Base-by-base conservation (phyloP, 2,329 filamentous ascomycete genomes). In the Colletotrichum limetticola region DNA sequence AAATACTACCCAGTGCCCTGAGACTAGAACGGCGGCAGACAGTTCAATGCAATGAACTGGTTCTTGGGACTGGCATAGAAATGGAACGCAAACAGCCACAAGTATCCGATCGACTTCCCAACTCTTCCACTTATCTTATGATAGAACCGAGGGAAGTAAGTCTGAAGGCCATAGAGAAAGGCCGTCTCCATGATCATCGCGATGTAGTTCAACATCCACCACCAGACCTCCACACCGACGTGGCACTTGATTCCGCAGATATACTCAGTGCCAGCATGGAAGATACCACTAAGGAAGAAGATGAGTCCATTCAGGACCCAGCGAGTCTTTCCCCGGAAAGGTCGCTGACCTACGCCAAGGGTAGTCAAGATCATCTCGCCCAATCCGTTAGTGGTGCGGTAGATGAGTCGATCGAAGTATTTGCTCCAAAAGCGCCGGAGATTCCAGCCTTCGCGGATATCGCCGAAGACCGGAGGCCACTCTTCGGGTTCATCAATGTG, bases 391-490 rank as follows among this genome's bases (percentile, higher is more conserved):
- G 72, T 32, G 3, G 68, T 65, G 1, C 74, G 74, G 62, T 75
- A 75, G n/a, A 74, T 68, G 37, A 76, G 65, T 5, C 71, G 68
- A 28, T 77, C 74, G 46, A 61, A 76, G 52, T 68, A 76, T 52
- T 74, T 72, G 74, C 74, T 67, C 76, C 75, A 76, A 32, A 73
- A 74, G 2, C 75, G 72, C 16, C 74, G 65, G 22, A 76, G 16
- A 12, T 53, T 74, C 65, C 74, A 76, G 4, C 71, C 75, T 66
- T 77, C 64, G 2, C 66, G 22, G 16, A 76, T 64, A 37, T 71
- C 70, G 26, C 76, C 76, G 30, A 77, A 77, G 12, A 76, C 52
- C 2, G 70, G 72, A 2, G 76, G 76, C 76, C 76, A 76, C 32
- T 76, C 76, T 24, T 74, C 72, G 1, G 76, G 75, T 22, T 68